These are phyloP conservation scores for Lentinula sp. DNA, from an alignment of 768 basidiomycete genomes.

Conservation along the genomic window DNA sequence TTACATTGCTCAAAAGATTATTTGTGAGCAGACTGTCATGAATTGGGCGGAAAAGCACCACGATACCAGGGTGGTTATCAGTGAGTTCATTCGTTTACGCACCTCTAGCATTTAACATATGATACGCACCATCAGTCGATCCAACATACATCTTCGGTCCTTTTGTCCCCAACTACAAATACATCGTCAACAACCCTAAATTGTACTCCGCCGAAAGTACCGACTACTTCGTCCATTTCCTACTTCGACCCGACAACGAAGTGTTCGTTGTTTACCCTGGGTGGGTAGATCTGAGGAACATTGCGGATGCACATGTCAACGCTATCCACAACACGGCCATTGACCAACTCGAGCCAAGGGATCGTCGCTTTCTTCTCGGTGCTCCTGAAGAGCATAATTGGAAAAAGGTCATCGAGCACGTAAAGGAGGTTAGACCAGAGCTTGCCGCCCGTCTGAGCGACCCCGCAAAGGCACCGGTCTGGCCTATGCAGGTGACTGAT, in stretches of 20 bases:
- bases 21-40: constrained; percentile 20
- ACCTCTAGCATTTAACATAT: neutral
- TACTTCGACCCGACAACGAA: constrained; percentile 3
- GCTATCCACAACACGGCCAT: constrained; percentile 1
- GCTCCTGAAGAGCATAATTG: constrained; percentile 5
- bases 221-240: constrained; percentile 1
- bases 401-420: neutral
- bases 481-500: neutral
- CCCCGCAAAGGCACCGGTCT: neutral
- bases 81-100: neutral
- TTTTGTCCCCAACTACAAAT: constrained; percentile 6
- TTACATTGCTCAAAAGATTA: constrained; percentile 20
- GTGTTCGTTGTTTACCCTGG: neutral
- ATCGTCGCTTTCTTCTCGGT: neutral
- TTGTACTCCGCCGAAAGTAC: neutral
- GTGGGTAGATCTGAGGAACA: constrained; percentile 3
- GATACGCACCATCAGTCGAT: neutral
- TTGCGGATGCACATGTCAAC: constrained; percentile 4
- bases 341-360: neutral
- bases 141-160: constrained; percentile 6
- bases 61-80: neutral
- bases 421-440: constrained; percentile 4
- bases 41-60: constrained; percentile 19
- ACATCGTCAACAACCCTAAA: constrained; percentile 1
- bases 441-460: constrained; percentile 1